Evolutionary conservation across 176 grass and related monocot species (phyloP), one percentile per base, ranked within the genome.

Genomic region (Phragmites australis): DNA sequence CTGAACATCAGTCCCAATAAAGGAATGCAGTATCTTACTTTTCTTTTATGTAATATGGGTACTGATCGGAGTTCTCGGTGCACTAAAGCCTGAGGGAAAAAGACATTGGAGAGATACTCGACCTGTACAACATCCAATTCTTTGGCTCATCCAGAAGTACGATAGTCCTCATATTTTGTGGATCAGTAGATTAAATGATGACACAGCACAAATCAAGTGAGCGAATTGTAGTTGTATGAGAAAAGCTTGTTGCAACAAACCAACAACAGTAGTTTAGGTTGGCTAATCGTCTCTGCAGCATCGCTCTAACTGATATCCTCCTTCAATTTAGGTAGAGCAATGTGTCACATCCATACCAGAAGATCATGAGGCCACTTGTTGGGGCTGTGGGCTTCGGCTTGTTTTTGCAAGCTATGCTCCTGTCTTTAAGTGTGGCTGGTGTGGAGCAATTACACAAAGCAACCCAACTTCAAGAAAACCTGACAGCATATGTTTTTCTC

Each of bases 401-500:
- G 39, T 93, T 57, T 89, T 95, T 63, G 68, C 86, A 82, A 72
- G 77, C 52, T 91, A 94, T 65, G 84, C 88, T 21, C 84, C 96
- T 52, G 71, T 94, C 68, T 98, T 80, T 72, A 98, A 98, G 86
- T 98, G 96, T 80, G 96, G 96, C 57, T 98, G 96, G 96, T 98
- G 96, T 65, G 96, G 96, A 75, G 96, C 96, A 25, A 89, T 98
- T 63, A 98, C 92, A 49, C 85, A 93, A 69, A 48, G 57, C 64
- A 73, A 94, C 66, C 89, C 84, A 70, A 70, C 83, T 41, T 73
- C 88, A 57, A 91, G 88, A 74, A 91, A 93, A 75, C 82, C 83
- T 74, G 96, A 98, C 70, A 89, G 88, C 19, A 9, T 76, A 75
- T 94, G 92, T 25, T 94, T 98, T 85, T 94, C 90, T 79, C 72